Evolutionary conservation across 352 stramenopile species (phyloP), one percentile per base, ranked within the genome.

Genomic region (Phytopythium litorale): DNA sequence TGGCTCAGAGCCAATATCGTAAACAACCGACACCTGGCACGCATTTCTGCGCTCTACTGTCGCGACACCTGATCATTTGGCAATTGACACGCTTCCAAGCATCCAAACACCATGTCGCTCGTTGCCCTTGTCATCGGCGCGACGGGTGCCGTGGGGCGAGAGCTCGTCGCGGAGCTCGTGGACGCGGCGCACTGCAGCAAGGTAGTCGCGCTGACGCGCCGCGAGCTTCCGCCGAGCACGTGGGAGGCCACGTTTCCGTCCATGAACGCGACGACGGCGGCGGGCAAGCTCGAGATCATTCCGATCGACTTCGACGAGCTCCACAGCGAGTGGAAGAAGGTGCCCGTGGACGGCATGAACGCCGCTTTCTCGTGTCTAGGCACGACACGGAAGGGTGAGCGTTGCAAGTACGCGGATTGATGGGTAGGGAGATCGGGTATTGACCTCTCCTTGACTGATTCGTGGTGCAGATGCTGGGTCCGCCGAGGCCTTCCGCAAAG

Each of bases 301-400:
- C 30, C 62, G 4, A 63, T 89, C 32, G 69, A 88, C 61, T 89
- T 87, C 64, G 76, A 88, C 25, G 65, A 75, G 46, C 58, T 89
- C 35, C 65, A 65, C 54, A 66, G 64, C 56, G 66, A 70, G 25
- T 69, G 70, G 59, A 67, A 81, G 13, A 73, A 70, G 50, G 6
- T 67, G 0, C 56, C 68, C 0, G 71, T 69, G 40, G 63, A 77
- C 21, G 21, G 45, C 40, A 61, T 81, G 0, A 71, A 87, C 54
- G 80, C 80, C 0, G 70, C 79, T 3, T 92, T 92, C 51, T 87
- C 76, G 30, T 88, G 76, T 55, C 52, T 92, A 8, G 80, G 83
- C 13, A 90, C 83, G n/a, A 92, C 83, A 0, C 76, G 76, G n/a
- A 85, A 85, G 71, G 65, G 75, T 79, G 23, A 25, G 16, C 7